phyloP scores from a whole-genome alignment of 805 yeast genomes.

The Candida wancherniae region DNA sequence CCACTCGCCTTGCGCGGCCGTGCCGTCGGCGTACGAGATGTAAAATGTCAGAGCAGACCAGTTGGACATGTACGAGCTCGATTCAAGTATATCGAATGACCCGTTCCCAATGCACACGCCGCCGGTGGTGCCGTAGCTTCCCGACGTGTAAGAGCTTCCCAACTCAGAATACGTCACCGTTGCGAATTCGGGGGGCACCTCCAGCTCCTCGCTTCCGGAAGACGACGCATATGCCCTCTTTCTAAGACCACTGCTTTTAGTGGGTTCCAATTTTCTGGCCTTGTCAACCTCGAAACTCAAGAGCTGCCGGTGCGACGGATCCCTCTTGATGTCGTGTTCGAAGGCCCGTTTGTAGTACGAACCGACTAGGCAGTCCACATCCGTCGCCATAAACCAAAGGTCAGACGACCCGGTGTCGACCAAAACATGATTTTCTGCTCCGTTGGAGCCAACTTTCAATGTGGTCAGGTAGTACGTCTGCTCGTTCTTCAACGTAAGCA shows the following conservation, averaged over 20 bases:
- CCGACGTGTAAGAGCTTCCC: too few species aligned
- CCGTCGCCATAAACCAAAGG: conserved; percentile 34
- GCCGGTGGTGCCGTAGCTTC: conserved; percentile 11
- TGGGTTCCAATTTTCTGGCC: neutral
- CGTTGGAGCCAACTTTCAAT: conserved; percentile 7
- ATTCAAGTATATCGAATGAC: conserved; percentile 39
- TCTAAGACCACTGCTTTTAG: too few species aligned
- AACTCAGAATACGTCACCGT: too few species aligned
- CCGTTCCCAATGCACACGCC: conserved; percentile 48
- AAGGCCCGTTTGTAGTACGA: too few species aligned
- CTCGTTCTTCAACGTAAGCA: too few species aligned
- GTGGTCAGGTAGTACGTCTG: conserved; percentile 7
- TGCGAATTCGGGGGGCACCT: too few species aligned
- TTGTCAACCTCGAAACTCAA: conserved; percentile 1
- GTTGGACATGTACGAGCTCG: conserved; percentile 37
- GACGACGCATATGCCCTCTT: too few species aligned
- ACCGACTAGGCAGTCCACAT: neutral
- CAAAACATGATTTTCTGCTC: conserved; percentile 22
- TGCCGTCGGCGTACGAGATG: conserved; percentile 45
- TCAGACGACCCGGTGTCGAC: conserved; percentile 42
- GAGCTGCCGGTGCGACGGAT: conserved; percentile 3
- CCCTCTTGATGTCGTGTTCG: too few species aligned
- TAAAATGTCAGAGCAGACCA: conserved; percentile 35
- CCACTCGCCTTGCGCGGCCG: conserved; percentile 47
- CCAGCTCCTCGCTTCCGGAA: too few species aligned